Base-by-base conservation (phyloP, 176 grass and related monocot genomes). In the Thalia dealbata region DNA sequence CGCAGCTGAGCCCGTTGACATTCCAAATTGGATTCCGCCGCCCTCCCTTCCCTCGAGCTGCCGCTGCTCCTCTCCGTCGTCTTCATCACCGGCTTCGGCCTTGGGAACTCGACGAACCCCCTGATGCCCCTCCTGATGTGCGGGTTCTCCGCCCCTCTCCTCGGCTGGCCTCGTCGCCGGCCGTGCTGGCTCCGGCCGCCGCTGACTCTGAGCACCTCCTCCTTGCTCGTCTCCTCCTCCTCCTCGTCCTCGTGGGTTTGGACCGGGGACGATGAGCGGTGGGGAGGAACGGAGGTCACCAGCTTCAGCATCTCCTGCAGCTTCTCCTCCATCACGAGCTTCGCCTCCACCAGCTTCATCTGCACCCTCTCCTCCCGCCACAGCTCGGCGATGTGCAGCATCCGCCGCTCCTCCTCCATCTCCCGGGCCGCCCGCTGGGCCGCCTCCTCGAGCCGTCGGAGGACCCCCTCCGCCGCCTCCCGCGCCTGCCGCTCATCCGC, bases 71-170 rank as follows among this genome's bases (percentile, higher is more conserved):
- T 8, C 35, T 25, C 9, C 9, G 42, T 14, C 21, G n/a, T n/a
- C n/a, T n/a, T n/a, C n/a, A 14, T 14, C 70, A 9, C 26, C 46
- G 1, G 9, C 14, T 15, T 45, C 3, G 78, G 76, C 76, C 41
- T 88, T 18, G 89, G 85, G 75, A 90, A 96, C 84, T 96, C 93
- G 65, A 96, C 93, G 81, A 80, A 88, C 55, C 93, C 93, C 76
- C 86, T 96, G 60, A 96, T 92, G 13, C 93, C 93, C 18, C 93
- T 88, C 70, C 55, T 79, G 61, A 96, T 96, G 61, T 92, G 93
- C 43, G 84, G 93, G 73, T 96, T 96, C 84, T 90, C 73, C 71
- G 61, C 78, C 58, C 86, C 89, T 52, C 79, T 84, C 60, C 78
- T 76, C 50, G 72, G 60, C 27, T 44, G 72, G 69, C 48, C 32